Evolutionary conservation across 2,329 filamentous ascomycete species (phyloP).

Genomic region (Thelonectria blattea): DNA sequence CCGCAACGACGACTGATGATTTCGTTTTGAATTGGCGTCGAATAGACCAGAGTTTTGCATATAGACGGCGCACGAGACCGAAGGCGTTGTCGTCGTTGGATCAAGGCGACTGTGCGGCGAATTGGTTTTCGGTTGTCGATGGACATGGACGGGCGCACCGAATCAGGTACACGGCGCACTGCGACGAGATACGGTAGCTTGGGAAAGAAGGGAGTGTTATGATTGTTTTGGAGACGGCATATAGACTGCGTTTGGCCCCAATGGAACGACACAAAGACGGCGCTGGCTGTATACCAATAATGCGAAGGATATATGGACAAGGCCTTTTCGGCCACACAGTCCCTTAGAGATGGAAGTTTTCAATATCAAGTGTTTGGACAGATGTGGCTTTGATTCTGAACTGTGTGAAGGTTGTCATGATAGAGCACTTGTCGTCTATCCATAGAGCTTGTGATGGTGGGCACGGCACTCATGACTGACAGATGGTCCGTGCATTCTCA

Average conservation of each 20-base stretch:
- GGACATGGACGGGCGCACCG: slow-evolving; percentile 7
- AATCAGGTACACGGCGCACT: slow-evolving; percentile 14
- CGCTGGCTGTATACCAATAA: slow-evolving; percentile 25
- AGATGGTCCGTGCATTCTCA: slow-evolving; percentile 24
- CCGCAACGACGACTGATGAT: slow-evolving; percentile 36
- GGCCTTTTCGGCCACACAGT: neutral
- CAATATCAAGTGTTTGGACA: neutral
- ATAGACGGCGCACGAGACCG: slow-evolving; percentile 44
- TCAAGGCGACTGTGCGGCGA: slow-evolving; percentile 17
- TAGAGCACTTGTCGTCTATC: neutral
- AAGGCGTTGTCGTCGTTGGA: slow-evolving; percentile 27
- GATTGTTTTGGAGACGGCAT: slow-evolving; percentile 21
- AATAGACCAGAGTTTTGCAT: slow-evolving; percentile 44
- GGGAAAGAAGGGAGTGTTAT: slow-evolving; percentile 14
- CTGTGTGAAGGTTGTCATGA: neutral
- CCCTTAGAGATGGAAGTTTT: neutral
- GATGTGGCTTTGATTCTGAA: neutral
- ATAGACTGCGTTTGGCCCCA: slow-evolving; percentile 30
- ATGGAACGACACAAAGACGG: slow-evolving; percentile 28
- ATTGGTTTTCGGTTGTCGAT: slow-evolving; percentile 2
- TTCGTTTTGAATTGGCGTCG: slow-evolving; percentile 28
- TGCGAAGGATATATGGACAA: slow-evolving; percentile 15
- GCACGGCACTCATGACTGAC: neutral
- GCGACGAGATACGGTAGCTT: slow-evolving; percentile 22
- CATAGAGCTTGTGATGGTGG: too few species aligned